Evolutionary conservation across 495 filamentous ascomycete genomes (phyloP), one percentile per base, ranked within the genome.

Genomic region (Chaetomium fimeti): DNA sequence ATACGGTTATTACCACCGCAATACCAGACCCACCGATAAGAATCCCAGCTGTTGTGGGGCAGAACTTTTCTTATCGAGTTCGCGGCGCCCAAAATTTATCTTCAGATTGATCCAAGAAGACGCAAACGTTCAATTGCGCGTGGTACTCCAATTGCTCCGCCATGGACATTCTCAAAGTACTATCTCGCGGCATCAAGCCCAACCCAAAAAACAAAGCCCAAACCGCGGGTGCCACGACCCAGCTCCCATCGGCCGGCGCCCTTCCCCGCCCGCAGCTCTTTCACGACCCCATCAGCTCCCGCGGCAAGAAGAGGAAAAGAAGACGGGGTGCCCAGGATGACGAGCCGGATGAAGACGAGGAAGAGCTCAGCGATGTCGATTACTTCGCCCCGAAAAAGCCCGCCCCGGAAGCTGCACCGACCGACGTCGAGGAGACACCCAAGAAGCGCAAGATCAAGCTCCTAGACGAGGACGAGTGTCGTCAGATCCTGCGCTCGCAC

Each of bases 401-500:
- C 29, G 53, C 60, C 18, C 49, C 61, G 63, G 64, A 55, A 57
- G 18, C 48, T 47, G 48, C 49, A 28, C 27, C 58, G 18, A 24
- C 27, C 52, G 60, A 63, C n/a, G 36, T 54, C 32, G 70, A 73
- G 43, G 70, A 71, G 38, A 54, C 68, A 24, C 55, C 69, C n/a
- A 73, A 75, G 61, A 68, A 70, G 43, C 66, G 62, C 40, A 76
- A 71, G 53, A 59, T 63, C 18, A 70, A 67, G 58, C 66, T 76
- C 8, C 75, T 84, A 15, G 81, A 79, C 61, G 83, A 88, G 68
- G 87, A 88, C 57, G 87, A 93, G 63, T 85, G 90, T 56, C 84
- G 87, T 61, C 85, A 85, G 58, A 79, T 92, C n/a, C 72, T 98
- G 54, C 87, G 87, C 63, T 84, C 85, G 40, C 92, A 98, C 74